phyloP scores from a whole-genome alignment of 2,329 filamentous ascomycete species.

The Dactylellina haptotyla region DNA sequence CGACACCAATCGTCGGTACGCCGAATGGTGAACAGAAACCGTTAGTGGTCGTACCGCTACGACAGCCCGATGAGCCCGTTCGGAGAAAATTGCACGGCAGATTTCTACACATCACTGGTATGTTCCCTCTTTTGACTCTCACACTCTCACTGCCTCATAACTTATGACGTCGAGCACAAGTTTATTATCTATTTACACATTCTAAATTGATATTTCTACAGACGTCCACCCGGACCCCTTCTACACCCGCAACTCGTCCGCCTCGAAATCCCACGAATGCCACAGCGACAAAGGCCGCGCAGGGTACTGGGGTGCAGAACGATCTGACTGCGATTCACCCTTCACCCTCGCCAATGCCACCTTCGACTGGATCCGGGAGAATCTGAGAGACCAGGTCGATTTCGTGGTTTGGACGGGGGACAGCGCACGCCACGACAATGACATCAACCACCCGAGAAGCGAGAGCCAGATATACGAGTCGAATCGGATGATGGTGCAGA shows the following conservation, averaged over 20 bases:
- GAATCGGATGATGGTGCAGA: conserved; percentile 79
- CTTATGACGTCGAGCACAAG: conserved; percentile 22
- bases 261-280: conserved; percentile 78
- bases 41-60: neutral
- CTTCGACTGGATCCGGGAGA: conserved; percentile 83
- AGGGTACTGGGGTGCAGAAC: conserved; percentile 84
- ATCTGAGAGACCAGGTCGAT: conserved; percentile 81
- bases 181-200: conserved; percentile 22
- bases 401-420: conserved; percentile 95
- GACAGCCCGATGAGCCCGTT: conserved; percentile 26
- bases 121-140: too few species aligned
- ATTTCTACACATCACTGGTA: conserved; percentile 91
- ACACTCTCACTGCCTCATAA: conserved; percentile 53
- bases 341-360: conserved; percentile 83
- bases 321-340: conserved; percentile 88
- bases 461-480: conserved; percentile 78
- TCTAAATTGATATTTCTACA: conserved; percentile 60
- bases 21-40: conserved; percentile 7
- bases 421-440: conserved; percentile 87
- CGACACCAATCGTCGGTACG: conserved; percentile 13
- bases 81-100: conserved; percentile 71
- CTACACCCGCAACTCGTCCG: conserved; percentile 75
- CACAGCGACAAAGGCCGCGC: conserved; percentile 81
- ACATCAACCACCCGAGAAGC: conserved; percentile 80
- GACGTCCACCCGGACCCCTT: conserved; percentile 92